A percentile compares a stretch with the other conserved stretches of the same genome.
Conservation (phyloP, 1,139 yeast genomes). For the Pichia sp. region DNA sequence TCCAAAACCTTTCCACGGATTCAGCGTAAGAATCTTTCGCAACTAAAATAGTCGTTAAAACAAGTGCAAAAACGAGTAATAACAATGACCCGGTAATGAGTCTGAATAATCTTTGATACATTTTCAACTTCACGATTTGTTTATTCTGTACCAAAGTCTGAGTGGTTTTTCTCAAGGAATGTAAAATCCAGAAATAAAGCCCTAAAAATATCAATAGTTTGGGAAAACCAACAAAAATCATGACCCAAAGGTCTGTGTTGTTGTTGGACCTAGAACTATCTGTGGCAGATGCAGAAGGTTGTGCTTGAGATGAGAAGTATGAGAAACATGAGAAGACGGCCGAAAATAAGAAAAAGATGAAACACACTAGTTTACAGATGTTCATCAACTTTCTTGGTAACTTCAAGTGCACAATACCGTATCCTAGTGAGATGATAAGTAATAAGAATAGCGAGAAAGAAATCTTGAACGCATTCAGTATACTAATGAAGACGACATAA, state of each 20-base stretch:
- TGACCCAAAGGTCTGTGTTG: constrained; percentile 29
- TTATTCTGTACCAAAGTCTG: constrained; percentile 71
- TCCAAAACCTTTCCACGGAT: constrained; percentile 85
- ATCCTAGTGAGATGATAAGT: constrained; percentile 81
- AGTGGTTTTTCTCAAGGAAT: constrained; percentile 68
- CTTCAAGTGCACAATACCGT: constrained; percentile 87
- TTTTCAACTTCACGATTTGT: constrained; percentile 81
- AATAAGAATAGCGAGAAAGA: constrained; percentile 85
- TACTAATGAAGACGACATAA: constrained; percentile 69
- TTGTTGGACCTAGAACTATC: constrained; percentile 23
- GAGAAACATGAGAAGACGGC: constrained; percentile 61
- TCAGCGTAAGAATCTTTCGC: constrained; percentile 70
- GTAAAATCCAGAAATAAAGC: constrained; percentile 69
- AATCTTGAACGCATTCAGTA: constrained; percentile 72
- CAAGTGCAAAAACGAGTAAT: constrained; percentile 54
- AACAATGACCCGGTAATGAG: constrained; percentile 62
- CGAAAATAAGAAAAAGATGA: constrained; percentile 59
- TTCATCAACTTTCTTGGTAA: constrained; percentile 71
- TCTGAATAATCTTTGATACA: constrained; percentile 74
- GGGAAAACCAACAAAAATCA: constrained; percentile 53
- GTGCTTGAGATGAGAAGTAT: constrained; percentile 36
- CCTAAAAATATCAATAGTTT: constrained; percentile 59
- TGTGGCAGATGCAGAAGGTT: constrained; percentile 26
- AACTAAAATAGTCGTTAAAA: constrained; percentile 62
- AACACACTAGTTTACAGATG: constrained; percentile 72